These are phyloP conservation scores for Endocalyx cinctus DNA, from an alignment of 2,329 filamentous ascomycete genomes.

Conservation along the genomic window DNA sequence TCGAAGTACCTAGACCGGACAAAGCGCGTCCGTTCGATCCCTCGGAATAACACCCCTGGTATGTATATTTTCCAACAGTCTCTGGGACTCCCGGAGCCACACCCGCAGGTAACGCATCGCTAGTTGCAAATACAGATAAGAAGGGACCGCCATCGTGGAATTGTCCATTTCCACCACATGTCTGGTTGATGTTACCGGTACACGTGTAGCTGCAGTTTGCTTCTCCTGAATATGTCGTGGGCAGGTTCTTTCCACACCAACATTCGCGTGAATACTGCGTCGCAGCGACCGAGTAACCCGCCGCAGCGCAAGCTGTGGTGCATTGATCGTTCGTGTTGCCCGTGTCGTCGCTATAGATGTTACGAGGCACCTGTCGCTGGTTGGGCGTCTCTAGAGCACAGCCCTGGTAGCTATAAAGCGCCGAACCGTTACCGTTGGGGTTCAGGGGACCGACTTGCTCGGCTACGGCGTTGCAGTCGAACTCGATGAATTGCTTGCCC, in stretches of 20 bases:
- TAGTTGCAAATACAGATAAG: constrained; percentile 44
- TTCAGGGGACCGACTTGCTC: constrained; percentile 49
- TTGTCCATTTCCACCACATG: constrained; percentile 49
- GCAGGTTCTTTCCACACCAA: constrained; percentile 48
- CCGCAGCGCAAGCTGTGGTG: constrained; percentile 36
- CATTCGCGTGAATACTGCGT: constrained; percentile 49
- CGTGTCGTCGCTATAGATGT: constrained; percentile 33
- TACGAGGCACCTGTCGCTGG: constrained; percentile 42
- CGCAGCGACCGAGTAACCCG: constrained; percentile 38
- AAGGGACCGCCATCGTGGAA: constrained; percentile 32
- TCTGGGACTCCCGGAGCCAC: constrained; percentile 4
- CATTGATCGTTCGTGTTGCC: constrained; percentile 40
- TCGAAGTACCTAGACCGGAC: background rate
- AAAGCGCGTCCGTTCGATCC: background rate
- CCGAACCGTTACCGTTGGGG: constrained; percentile 38
- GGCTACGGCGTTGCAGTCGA: constrained; percentile 45
- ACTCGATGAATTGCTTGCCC: constrained; percentile 48
- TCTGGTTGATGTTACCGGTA: constrained; percentile 41
- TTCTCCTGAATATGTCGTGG: constrained; percentile 37
- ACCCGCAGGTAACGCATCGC: constrained; percentile 19
- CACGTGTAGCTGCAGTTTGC: constrained; percentile 49
- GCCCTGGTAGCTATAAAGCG: constrained; percentile 48
- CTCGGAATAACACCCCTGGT: constrained; percentile 2
- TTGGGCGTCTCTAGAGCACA: constrained; percentile 55
- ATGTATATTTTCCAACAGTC: constrained; percentile 6